Conservation (phyloP, 352 stramenopile species). For the Globisporangium perplexum region DNA sequence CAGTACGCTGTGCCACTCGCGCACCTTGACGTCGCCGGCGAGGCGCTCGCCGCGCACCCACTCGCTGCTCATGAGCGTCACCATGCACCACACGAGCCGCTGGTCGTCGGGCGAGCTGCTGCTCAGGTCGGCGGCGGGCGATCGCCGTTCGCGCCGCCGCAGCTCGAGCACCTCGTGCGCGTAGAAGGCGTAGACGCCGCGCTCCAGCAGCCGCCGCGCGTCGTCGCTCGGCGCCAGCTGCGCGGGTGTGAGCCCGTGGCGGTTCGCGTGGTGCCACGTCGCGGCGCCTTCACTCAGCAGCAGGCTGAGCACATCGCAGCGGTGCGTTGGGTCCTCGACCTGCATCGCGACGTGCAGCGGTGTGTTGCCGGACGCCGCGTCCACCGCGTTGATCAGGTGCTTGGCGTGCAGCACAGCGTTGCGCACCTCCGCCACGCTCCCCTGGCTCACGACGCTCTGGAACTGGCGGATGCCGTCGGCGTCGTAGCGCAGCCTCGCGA, state of each 20-base stretch:
- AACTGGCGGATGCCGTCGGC: conserved; percentile 33
- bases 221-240: conserved; percentile 34
- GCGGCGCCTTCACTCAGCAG: conserved; percentile 54
- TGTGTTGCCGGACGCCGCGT: conserved; percentile 46
- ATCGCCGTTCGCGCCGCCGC: too few species aligned
- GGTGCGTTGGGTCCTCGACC: conserved; percentile 39
- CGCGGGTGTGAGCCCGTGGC: conserved; percentile 41
- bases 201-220: conserved; percentile 22
- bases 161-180: conserved; percentile 6
- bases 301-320: conserved; percentile 36
- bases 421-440: conserved; percentile 49
- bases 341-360: conserved; percentile 49
- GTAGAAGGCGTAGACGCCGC: conserved; percentile 53
- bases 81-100: conserved; percentile 50
- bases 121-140: not conserved
- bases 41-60: conserved; percentile 26
- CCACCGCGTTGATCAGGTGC: conserved; percentile 52
- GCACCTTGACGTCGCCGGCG: conserved; percentile 26
- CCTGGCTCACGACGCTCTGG: conserved; percentile 33
- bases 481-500: conserved; percentile 11
- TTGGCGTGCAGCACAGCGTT: conserved; percentile 38
- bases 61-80: conserved; percentile 49
- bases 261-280: conserved; percentile 36
- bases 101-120: conserved; percentile 1
- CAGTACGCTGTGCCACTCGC: conserved; percentile 53